phyloP scores from a whole-genome alignment of 179 eudicot species.

The Heliamphora pulchella region DNA sequence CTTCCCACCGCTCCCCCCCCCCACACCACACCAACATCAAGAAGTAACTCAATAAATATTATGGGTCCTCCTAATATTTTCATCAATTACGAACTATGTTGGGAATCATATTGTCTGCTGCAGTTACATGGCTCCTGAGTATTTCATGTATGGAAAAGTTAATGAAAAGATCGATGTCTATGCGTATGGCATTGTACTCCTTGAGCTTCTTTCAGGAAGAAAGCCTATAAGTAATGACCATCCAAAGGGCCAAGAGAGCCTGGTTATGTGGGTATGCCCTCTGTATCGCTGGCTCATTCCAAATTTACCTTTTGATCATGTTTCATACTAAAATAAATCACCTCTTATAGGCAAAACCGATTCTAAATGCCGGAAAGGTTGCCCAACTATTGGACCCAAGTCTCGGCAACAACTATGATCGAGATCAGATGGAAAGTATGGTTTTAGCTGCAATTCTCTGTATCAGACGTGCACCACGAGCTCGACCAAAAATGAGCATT shows the following conservation, averaged over 20 bases:
- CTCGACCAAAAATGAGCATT: conserved; percentile 67
- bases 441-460: conserved; percentile 87
- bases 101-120: conserved; percentile 13
- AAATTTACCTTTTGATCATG: conserved; percentile 13
- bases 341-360: conserved; percentile 60
- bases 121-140: conserved; percentile 95
- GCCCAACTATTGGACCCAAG: conserved; percentile 57
- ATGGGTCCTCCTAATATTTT: neutral
- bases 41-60: too few species aligned
- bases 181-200: conserved; percentile 94
- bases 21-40: too few species aligned
- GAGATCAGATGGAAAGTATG: conserved; percentile 72
- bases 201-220: conserved; percentile 89
- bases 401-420: conserved; percentile 40
- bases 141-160: conserved; percentile 85
- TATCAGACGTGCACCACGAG: conserved; percentile 63
- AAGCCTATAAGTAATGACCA: conserved; percentile 61
- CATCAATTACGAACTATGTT: neutral
- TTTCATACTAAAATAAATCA: neutral
- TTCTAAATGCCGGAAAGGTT: conserved; percentile 55
- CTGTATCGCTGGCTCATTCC: neutral
- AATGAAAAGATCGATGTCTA: conserved; percentile 77
- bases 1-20: too few species aligned
- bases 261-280: conserved; percentile 82
- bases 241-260: conserved; percentile 78